Evolutionary conservation across 2,329 filamentous ascomycete species (phyloP).

Genomic region (Cladophialophora psammophila): DNA sequence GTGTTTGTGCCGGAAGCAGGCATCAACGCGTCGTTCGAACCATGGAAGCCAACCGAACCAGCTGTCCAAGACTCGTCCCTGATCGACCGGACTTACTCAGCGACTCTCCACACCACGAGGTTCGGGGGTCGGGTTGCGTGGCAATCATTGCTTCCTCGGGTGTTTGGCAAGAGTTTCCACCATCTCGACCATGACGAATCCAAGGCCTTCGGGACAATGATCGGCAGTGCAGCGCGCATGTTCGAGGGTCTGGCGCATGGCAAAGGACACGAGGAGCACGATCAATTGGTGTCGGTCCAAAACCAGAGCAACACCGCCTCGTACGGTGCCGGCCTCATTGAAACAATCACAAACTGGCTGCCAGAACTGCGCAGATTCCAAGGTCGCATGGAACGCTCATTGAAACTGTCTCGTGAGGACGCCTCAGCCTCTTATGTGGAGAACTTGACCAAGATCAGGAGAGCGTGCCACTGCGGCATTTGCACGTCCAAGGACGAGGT

Average conservation of each 20-base stretch:
- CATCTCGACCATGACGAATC: slow-evolving; percentile 36
- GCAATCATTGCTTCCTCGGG: slow-evolving; percentile 37
- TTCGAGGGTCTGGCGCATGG: slow-evolving; percentile 36
- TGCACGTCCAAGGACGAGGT: slow-evolving; percentile 33
- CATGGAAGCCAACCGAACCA: slow-evolving; percentile 10
- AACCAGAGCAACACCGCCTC: slow-evolving; percentile 35
- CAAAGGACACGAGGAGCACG: slow-evolving; percentile 33
- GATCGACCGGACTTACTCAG: slow-evolving; percentile 27
- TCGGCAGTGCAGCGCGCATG: slow-evolving; percentile 37
- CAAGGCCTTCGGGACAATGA: slow-evolving; percentile 35
- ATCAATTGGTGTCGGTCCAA: slow-evolving; percentile 31
- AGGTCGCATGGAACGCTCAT: slow-evolving; percentile 37
- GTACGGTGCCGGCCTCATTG: slow-evolving; percentile 33
- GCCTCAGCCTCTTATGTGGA: slow-evolving; percentile 34
- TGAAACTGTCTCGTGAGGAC: slow-evolving; percentile 35
- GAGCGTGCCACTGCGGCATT: slow-evolving; percentile 35
- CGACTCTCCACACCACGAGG: slow-evolving; percentile 31
- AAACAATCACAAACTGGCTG: slow-evolving; percentile 37
- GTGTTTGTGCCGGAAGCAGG: slow-evolving; percentile 31
- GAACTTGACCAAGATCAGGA: slow-evolving; percentile 29
- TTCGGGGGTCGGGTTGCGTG: slow-evolving; percentile 38
- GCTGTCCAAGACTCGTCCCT: slow-evolving; percentile 23
- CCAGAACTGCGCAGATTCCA: slow-evolving; percentile 36
- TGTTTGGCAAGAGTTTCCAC: slow-evolving; percentile 39
- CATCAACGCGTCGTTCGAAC: slow-evolving; percentile 27